Evolutionary conservation across 495 filamentous ascomycete genomes (phyloP), one percentile per base, ranked within the genome.

Genomic region (Parathielavia appendiculata): DNA sequence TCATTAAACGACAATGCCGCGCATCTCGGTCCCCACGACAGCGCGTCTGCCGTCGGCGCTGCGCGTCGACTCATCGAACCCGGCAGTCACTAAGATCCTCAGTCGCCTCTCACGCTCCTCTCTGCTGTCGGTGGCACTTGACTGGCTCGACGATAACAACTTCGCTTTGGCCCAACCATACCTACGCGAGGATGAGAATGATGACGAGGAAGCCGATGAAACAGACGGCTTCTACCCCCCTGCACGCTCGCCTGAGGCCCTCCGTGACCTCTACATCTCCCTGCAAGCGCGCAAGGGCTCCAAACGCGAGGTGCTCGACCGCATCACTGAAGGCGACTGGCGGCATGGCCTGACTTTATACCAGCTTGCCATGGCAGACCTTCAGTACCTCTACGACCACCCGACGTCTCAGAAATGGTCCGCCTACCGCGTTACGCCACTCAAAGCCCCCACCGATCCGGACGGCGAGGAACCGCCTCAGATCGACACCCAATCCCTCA

Each of bases 271-370:
- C 39, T 93, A 92, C 72, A 63, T 60, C n/a, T 66, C 67, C 1
- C 68, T 82, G 54, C 75, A 77, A 52, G 52, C 64, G 8, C 73
- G 81, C 22, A 91, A 86, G 64, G 87, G 88, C 4, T 81, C 79
- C 11, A 88, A 86, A 62, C 77, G 84, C 47, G 90, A 95, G 66
- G 80, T 92, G 5, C 73, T 89, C 8, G 88, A 90, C 63, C 79
- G 88, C 32, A 86, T 95, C 40, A 62, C 87, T 0, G 86, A 91
- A 57, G 88, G 88, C 44, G 90, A 95, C 68, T 95, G 90, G 89
- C 78, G 88, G 20, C 79, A 84, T 51, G 90, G 90, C 1, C 73
- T 95, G 20, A 85, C 81, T 1, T 71, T 95, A 16, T 88, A 87
- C 60, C 88, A 91, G 66, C 75, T 92, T 5, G 89, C 88, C 48